A percentile compares a stretch with the other conserved stretches of the same genome.
Evolutionary conservation across 331 rosid genomes (phyloP).

Genomic region (Prunus yedoensis): DNA sequence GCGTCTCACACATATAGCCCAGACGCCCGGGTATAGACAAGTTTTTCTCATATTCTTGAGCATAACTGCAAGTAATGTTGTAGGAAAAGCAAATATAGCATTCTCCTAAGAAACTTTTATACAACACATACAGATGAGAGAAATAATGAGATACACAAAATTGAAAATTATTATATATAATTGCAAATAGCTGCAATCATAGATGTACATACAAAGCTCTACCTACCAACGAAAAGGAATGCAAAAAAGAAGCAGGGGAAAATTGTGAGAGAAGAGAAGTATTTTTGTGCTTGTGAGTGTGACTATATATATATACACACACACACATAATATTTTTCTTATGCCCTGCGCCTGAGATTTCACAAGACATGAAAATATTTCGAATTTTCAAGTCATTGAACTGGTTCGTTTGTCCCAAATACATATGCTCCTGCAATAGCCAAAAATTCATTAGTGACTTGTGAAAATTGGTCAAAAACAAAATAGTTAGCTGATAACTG

Average conservation of each 20-base stretch:
- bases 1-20: too few species aligned
- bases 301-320: background rate
- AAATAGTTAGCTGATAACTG: background rate
- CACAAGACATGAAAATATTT: too few species aligned
- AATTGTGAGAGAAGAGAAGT: background rate
- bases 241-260: background rate
- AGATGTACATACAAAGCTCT: background rate
- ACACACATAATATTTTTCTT: background rate
- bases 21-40: too few species aligned
- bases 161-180: background rate
- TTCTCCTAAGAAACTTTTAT: too few species aligned
- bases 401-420: constrained; percentile 42
- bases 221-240: background rate
- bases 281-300: background rate
- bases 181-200: background rate
- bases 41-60: background rate
- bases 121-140: too few species aligned
- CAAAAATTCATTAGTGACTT: background rate
- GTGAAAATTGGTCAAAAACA: background rate
- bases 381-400: background rate
- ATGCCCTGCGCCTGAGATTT: too few species aligned
- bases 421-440: constrained; percentile 58
- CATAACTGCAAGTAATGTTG: background rate
- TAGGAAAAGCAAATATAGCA: background rate
- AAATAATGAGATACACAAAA: background rate